These are phyloP conservation scores for Ceratobasidium sp. DNA, from an alignment of 1,284 basidiomycete genomes.

Conservation along the genomic window DNA sequence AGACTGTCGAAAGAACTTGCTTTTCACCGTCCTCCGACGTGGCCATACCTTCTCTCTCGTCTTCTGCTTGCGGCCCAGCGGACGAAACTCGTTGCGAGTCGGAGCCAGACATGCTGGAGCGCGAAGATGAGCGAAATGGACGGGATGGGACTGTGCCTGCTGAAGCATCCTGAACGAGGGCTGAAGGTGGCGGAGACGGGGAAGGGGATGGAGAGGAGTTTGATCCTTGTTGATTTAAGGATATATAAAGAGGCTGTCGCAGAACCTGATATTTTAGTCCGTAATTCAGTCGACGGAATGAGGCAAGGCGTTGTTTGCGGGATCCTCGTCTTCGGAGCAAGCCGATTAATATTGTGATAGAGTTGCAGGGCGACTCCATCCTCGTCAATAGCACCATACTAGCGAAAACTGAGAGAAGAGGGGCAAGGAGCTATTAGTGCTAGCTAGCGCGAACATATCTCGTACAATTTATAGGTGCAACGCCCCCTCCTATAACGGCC, in stretches of 20 bases:
- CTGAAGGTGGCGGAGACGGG: conserved; percentile 25
- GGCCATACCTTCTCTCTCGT: conserved; percentile 35
- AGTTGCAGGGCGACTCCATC: not conserved
- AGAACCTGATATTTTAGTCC: not conserved
- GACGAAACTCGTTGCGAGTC: conserved; percentile 12
- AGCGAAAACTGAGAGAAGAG: conserved; percentile 2
- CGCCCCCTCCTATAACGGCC: conserved; percentile 7
- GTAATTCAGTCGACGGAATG: conserved; percentile 23
- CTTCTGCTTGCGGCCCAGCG: conserved; percentile 22
- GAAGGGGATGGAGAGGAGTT: conserved; percentile 36
- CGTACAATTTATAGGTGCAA: conserved; percentile 35
- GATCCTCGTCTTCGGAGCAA: conserved; percentile 35
- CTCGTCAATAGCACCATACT: conserved; percentile 11
- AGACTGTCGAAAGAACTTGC: conserved; percentile 2
- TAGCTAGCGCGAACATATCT: conserved; percentile 2
- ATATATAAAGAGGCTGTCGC: conserved; percentile 6
- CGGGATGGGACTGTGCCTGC: conserved; percentile 7
- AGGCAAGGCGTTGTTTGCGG: conserved; percentile 9
- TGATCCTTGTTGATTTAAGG: not conserved
- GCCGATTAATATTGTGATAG: not conserved
- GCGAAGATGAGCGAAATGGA: conserved; percentile 22
- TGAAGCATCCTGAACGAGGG: not conserved
- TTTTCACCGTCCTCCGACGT: conserved; percentile 31
- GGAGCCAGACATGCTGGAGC: conserved; percentile 32
- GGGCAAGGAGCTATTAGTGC: conserved; percentile 13